Base-by-base conservation (phyloP, 179 eudicot species). In the Silene vulgaris region DNA sequence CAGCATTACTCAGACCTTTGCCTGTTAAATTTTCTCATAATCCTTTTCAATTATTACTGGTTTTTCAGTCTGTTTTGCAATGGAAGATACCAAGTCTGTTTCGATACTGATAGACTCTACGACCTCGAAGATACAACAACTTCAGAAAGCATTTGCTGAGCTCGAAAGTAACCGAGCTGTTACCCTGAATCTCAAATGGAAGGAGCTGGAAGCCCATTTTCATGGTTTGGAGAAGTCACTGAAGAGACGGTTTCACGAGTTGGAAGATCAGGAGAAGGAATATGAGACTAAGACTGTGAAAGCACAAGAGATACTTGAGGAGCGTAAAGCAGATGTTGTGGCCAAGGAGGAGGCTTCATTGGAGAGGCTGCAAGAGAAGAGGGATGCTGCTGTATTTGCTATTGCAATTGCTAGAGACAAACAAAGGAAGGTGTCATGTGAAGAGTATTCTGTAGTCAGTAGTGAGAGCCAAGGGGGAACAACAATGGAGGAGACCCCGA, bases 81-180 rank as follows among this genome's bases (percentile, higher is more conserved):
- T 93, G 99, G 97, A 92, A 79, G 90, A 86, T 71, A 82, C 88
- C 69, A 81, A 84, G 68, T 88, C 93, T 78, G 93, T 88, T 82
- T 82, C 90, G 67, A 81, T 79, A 21, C 86, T 93, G 50, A 80
- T 95, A 75, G 97, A 90, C 75, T 90, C 97, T 69, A 88, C 99
- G 20, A 82, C 90, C 76, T 89, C 99, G 14, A 96, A 90, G 88
- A 90, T 96, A 80, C 96, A 93, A 63, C 99, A 90, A 79, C 97
- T 93, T 79, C 99, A 96, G 89, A 91, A 91, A 81, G 97, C 99
- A 80, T 96, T 96, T 83, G 91, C 97, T 74, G 97, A 96, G 84
- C 97, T 96, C 65, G 97, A 93, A 87, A 89, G 96, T 78, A 89
- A 87, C 79, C 89, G 97, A 56, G 93, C 99, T 20, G 76, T 93